These are phyloP conservation scores for Nemania sp. DNA, from an alignment of 2,329 filamentous ascomycete species.

Conservation along the genomic window DNA sequence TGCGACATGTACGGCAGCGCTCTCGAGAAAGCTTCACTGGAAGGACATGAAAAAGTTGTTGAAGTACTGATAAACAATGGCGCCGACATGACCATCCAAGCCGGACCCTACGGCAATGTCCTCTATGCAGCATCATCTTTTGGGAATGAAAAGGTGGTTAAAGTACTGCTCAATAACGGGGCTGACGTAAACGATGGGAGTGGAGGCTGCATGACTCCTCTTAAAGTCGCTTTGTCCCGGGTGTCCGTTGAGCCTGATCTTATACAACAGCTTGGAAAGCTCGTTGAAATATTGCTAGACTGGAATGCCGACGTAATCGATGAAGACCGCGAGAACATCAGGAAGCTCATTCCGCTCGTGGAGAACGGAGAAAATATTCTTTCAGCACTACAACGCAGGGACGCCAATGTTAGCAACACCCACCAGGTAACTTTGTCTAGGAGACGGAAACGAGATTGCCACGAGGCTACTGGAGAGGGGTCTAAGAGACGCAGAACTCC, in stretches of 20 bases:
- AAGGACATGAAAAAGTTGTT: background rate
- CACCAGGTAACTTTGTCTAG: too few species aligned
- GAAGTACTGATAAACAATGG: background rate
- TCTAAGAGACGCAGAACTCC: background rate
- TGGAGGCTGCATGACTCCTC: background rate
- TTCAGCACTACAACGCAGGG: too few species aligned
- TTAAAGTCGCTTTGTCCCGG: too few species aligned
- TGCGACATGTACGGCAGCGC: background rate
- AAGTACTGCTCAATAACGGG: background rate
- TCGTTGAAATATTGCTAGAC: background rate
- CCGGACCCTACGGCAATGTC: background rate
- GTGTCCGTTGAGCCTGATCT: too few species aligned
- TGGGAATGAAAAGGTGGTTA: background rate
- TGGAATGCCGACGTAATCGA: too few species aligned
- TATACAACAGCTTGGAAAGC: background rate
- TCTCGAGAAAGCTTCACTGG: background rate
- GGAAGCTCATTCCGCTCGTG: too few species aligned
- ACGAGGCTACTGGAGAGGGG: background rate
- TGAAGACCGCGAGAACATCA: too few species aligned
- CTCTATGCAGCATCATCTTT: background rate
- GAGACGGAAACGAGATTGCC: too few species aligned
- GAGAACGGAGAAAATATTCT: too few species aligned
- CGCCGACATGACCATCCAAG: background rate
- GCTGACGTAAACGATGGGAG: background rate
- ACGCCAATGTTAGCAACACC: too few species aligned